Evolutionary conservation across 345 rosid genomes (phyloP), one percentile per base, ranked within the genome.

Genomic region (Boechera divaricarpa): DNA sequence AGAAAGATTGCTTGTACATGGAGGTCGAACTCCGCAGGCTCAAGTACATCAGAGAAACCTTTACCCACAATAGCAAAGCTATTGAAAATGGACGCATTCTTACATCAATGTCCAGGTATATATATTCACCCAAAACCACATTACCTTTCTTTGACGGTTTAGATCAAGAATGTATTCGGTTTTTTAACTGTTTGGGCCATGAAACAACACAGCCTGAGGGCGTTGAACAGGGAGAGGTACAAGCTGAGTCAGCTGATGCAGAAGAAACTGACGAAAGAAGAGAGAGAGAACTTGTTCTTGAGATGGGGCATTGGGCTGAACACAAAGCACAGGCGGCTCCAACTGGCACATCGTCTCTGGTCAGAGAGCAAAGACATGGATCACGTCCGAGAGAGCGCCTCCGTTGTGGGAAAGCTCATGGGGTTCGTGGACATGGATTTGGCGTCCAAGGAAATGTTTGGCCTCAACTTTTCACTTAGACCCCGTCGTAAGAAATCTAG

Each of bases 11-110:
- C 9, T 82, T 91, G 77, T 92, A 92, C 83, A 81, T 92, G 96
- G 98, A 92, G 77, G 97, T 89, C 18, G 99, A 95, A 83, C 88
- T 80, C 69, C 87, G 91, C 71, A 84, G 97, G 73, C 76, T 95
- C 61, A 66, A 84, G 72, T 86, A 88, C 77, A 86, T 92, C 6
- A 89, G 82, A 85, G 84, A 88, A 47, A 79, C 85, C 10, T 92
- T 85, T 71, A 69, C 76, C 58, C 78, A 48, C 35, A 86, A 87
- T 21, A 82, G 65, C 70, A 83, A 81, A 78, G 69, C 90, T 7
- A 57, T 82, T n/a, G 96, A 81, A 58, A 85, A 88, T 36, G 91
- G 89, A 63, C 82, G 78, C 51, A 61, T 68, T 26, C 53, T 86
- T 26, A 76, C 85, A 59, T 66, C 79, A 10, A 60, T 78, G 73